Conservation (phyloP, 1,284 basidiomycete genomes). For the Pseudozyma sp. region DNA sequence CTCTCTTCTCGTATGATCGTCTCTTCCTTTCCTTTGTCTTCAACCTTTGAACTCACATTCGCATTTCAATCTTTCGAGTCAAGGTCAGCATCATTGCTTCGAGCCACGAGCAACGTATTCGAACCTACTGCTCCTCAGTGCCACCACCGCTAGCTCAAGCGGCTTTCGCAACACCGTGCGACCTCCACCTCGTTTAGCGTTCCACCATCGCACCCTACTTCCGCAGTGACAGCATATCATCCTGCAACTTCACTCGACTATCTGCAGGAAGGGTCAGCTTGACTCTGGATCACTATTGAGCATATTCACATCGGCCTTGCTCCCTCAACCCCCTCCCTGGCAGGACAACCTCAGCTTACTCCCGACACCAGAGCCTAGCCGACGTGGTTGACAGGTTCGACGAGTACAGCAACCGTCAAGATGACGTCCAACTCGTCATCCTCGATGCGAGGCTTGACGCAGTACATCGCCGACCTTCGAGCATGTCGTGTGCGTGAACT, state of each 20-base stretch:
- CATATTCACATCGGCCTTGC: background rate
- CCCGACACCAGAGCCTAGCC: background rate
- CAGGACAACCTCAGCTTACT: background rate
- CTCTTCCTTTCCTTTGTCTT: slow-evolving; percentile 9
- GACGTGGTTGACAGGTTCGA: background rate
- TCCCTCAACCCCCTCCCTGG: background rate
- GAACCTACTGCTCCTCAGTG: background rate
- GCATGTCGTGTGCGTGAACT: slow-evolving; percentile 74
- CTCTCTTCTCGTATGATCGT: slow-evolving; percentile 2
- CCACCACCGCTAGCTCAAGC: background rate
- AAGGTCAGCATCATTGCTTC: background rate
- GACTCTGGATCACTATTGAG: background rate
- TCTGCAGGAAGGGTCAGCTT: too few relatives aligned
- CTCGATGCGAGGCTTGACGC: slow-evolving; percentile 61
- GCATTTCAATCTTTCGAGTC: background rate
- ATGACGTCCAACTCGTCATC: slow-evolving; percentile 52
- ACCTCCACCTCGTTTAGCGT: slow-evolving; percentile 9
- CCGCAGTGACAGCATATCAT: background rate
- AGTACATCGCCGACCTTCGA: slow-evolving; percentile 99
- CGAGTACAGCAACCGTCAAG: background rate
- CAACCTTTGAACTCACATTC: background rate
- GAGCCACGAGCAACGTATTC: background rate
- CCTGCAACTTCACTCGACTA: background rate
- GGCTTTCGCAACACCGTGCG: background rate
- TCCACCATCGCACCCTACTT: background rate